Evolutionary conservation across 2,329 filamentous ascomycete species (phyloP), one percentile per base, ranked within the genome.

Genomic region (Cordyceps fumosorosea): DNA sequence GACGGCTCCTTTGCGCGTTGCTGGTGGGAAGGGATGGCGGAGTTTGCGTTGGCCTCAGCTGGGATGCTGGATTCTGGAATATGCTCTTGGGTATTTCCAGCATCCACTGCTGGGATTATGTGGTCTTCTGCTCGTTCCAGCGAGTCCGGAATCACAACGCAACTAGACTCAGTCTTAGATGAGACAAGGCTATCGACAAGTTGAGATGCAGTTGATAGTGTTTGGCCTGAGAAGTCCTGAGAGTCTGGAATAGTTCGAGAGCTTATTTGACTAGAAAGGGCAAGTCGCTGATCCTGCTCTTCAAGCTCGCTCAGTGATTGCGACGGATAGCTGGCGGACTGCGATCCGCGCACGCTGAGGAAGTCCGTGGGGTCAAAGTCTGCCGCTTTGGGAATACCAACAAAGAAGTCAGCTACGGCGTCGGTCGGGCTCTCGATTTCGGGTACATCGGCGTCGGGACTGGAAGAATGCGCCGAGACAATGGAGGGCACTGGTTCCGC

Each of bases 181-280:
- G 62, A 48, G 20, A 60, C 62, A 6, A 64, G n/a, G 45, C 29
- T 56, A 52, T 63, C 60, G 40, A 37, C 37, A 45, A 58, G 11
- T 60, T 52, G 50, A 16, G 55, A 55, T 6, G 55, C 63, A 52
- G 67, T 65, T 5, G 68, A 64, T 62, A 65, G 68, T 14, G 66
- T 65, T 57, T 67, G 67, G 12, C 65, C 67, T n/a, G 71, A 71
- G 11, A 64, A 65, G 40, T 76, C 77, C 63, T 80, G 77, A 0
- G 79, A 81, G 63, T 80, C 78, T 0, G 77, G 77, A 26, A 81
- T 76, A 3, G 75, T 79, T 29, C 66, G 65, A 59, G 73, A 70
- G 62, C 73, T 77, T 44, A 72, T 62, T 29, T 70, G 66, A 5
- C 70, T 68, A 20, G 70, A 64, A 61, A 78, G 57, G 12, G 67